Evolutionary conservation across 345 rosid genomes (phyloP).

Genomic region (Anastatica hierochuntica): DNA sequence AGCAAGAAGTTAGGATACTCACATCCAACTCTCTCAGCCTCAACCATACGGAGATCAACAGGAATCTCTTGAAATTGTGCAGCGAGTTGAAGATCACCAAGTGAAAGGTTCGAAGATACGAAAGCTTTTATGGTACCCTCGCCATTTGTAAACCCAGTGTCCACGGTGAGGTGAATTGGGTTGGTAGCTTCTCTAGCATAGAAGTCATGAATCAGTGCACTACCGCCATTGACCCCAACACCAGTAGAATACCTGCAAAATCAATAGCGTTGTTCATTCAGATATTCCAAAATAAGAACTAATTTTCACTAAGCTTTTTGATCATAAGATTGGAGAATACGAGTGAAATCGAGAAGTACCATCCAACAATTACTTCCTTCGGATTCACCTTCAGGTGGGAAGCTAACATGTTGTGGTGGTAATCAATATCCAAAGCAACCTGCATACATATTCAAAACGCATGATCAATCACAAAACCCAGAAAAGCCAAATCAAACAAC

Average conservation of each 20-base stretch:
- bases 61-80: constrained; percentile 97
- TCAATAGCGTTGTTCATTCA: neutral
- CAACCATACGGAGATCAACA: constrained; percentile 86
- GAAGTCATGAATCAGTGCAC: constrained; percentile 90
- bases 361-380: constrained; percentile 90
- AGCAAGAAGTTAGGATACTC: constrained; percentile 25
- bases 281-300: neutral
- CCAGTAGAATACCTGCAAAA: constrained; percentile 85
- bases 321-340: neutral
- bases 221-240: constrained; percentile 77
- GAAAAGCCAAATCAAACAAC: neutral
- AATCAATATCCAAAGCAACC: constrained; percentile 96
- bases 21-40: constrained; percentile 97
- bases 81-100: constrained; percentile 80
- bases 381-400: constrained; percentile 92
- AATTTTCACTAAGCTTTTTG: neutral
- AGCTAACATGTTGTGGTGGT: constrained; percentile 83
- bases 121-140: constrained; percentile 75
- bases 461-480: neutral
- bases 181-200: constrained; percentile 79
- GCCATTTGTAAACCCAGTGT: constrained; percentile 74
- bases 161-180: constrained; percentile 83
- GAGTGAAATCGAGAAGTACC: constrained; percentile 38
- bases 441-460: constrained; percentile 24
- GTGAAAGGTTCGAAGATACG: constrained; percentile 59